phyloP scores from a whole-genome alignment of 2,329 filamentous ascomycete species.

The Chaetoscypha palmicola region DNA sequence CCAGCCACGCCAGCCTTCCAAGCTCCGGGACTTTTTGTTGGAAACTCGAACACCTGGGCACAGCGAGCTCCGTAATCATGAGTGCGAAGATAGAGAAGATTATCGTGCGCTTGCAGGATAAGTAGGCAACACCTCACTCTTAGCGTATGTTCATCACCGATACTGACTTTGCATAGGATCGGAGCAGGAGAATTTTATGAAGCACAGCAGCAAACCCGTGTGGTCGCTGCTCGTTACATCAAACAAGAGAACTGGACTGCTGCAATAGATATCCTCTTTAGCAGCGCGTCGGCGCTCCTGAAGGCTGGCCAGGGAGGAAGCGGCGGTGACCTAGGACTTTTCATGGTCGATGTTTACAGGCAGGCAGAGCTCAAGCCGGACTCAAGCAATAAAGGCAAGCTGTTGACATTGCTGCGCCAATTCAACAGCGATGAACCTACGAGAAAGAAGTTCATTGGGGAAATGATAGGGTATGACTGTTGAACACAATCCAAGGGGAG shows the following conservation, averaged over 20 bases:
- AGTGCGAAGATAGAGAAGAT: slow-evolving; percentile 60
- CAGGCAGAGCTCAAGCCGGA: slow-evolving; percentile 77
- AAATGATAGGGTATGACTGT: slow-evolving; percentile 63
- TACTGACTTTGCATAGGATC: too few relatives aligned
- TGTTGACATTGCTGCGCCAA: slow-evolving; percentile 71
- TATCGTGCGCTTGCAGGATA: slow-evolving; percentile 70
- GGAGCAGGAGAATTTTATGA: slow-evolving; percentile 92
- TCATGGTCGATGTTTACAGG: slow-evolving; percentile 85
- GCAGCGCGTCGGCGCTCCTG: slow-evolving; percentile 76
- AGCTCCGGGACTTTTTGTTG: too few relatives aligned
- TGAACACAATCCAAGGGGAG: too few relatives aligned
- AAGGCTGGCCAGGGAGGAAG: slow-evolving; percentile 90
- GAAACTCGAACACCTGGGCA: too few relatives aligned
- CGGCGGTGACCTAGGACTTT: slow-evolving; percentile 80
- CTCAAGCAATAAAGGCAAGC: slow-evolving; percentile 62
- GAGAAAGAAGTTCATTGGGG: slow-evolving; percentile 83
- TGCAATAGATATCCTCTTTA: slow-evolving; percentile 79
- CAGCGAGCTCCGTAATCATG: slow-evolving; percentile 30
- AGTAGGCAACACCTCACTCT: too few relatives aligned
- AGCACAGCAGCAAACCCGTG: slow-evolving; percentile 95
- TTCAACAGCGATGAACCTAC: slow-evolving; percentile 82
- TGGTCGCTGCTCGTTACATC: slow-evolving; percentile 88
- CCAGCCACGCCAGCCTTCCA: too few relatives aligned
- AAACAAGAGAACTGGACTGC: slow-evolving; percentile 79
- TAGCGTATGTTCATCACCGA: too few relatives aligned